A percentile compares a stretch with the other conserved stretches of the same genome.
These are phyloP conservation scores for Thelonectria blattea DNA, from an alignment of 2,329 filamentous ascomycete genomes.

Conservation along the genomic window DNA sequence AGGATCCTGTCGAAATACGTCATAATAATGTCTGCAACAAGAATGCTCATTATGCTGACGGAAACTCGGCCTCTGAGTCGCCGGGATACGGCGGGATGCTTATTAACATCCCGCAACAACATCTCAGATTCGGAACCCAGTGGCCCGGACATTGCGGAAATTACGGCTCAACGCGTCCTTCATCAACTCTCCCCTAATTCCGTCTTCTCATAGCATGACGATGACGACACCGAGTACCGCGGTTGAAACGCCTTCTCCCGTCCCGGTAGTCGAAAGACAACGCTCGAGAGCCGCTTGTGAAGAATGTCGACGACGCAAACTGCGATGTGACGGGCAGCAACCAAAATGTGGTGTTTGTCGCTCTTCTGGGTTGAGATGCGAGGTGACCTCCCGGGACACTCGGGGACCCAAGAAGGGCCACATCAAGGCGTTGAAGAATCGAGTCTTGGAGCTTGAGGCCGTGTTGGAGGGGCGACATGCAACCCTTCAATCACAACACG, in stretches of 20 bases:
- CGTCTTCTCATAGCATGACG: neutral
- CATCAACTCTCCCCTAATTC: neutral
- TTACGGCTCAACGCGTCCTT: neutral
- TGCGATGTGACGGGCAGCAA: neutral
- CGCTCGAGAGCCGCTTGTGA: neutral
- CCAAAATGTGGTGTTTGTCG: neutral
- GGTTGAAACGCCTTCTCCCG: neutral
- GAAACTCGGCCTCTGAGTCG: too few species aligned
- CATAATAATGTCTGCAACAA: too few species aligned
- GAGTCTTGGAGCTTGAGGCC: neutral
- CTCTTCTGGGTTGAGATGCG: neutral
- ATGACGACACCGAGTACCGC: neutral
- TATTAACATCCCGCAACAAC: neutral
- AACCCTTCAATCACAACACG: neutral
- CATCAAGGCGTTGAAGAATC: neutral
- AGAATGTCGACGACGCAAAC: constrained; percentile 1
- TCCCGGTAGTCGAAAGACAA: neutral
- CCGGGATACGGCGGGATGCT: neutral
- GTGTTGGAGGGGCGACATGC: neutral
- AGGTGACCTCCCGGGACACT: neutral
- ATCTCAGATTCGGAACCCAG: too few species aligned
- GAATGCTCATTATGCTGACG: too few species aligned
- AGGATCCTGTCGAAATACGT: too few species aligned
- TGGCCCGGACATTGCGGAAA: neutral
- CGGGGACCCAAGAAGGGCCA: constrained; percentile 1